These are phyloP conservation scores for Claviceps maximensis DNA, from an alignment of 2,329 filamentous ascomycete species.

Conservation along the genomic window DNA sequence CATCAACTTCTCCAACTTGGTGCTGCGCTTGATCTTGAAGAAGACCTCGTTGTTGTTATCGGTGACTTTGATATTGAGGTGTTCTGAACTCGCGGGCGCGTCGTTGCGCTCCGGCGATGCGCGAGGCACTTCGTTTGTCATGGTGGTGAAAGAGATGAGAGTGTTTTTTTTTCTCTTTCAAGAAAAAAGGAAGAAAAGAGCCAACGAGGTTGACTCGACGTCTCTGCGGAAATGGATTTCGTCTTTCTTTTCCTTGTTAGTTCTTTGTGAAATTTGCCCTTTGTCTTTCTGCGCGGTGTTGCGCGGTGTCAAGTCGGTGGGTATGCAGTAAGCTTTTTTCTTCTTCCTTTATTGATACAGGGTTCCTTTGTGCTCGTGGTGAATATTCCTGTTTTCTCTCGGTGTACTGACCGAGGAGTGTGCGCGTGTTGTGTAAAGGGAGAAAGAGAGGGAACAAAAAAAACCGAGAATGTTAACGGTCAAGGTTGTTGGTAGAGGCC, in stretches of 20 bases:
- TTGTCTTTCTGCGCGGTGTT: neutral
- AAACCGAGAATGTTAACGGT: neutral
- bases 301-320: neutral
- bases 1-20: conserved; percentile 95
- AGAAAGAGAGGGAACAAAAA: neutral
- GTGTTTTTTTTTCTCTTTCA: neutral
- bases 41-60: conserved; percentile 99
- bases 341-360: no score
- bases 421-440: neutral
- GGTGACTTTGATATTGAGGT: conserved; percentile 98
- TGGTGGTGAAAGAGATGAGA: neutral
- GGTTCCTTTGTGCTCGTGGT: neutral
- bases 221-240: no score
- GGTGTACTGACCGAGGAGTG: no score
- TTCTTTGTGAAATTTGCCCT: neutral
- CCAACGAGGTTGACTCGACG: no score
- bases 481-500: neutral
- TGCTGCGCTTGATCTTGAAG: conserved; percentile 98
- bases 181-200: neutral
- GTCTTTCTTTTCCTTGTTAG: neutral
- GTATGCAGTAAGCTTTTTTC: neutral
- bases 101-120: conserved; percentile 32
- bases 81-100: conserved; percentile 48
- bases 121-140: conserved; percentile 34
- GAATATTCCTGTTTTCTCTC: neutral